A percentile compares a stretch with the other conserved stretches of the same genome.
phyloP scores from a whole-genome alignment of 2,329 filamentous ascomycete species.

The Colletotrichum spinosum region DNA sequence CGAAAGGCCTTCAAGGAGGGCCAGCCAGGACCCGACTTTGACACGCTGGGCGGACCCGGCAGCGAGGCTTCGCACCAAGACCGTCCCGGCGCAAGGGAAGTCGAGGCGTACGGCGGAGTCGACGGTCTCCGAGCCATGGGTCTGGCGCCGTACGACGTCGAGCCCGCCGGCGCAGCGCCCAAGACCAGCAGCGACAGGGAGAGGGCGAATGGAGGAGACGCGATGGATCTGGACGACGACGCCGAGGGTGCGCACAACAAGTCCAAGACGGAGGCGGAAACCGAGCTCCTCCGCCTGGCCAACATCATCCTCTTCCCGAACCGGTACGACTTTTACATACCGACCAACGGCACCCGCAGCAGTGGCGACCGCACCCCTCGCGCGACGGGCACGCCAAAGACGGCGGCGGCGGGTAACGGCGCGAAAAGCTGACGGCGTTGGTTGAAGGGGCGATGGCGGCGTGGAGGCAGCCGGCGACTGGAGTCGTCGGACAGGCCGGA shows the following conservation, averaged over 20 bases:
- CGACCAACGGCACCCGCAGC: conserved; percentile 25
- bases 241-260: conserved; percentile 43
- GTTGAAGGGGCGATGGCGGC: conserved; percentile 40
- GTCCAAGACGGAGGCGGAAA: conserved; percentile 55
- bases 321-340: conserved; percentile 39
- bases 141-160: conserved; percentile 61
- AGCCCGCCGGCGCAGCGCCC: conserved; percentile 47
- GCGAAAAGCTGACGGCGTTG: conserved; percentile 39
- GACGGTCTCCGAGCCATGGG: conserved; percentile 69
- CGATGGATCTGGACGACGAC: conserved; percentile 43
- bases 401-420: conserved; percentile 22
- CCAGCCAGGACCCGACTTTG: conserved; percentile 67
- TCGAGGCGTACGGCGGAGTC: conserved; percentile 61
- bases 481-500: conserved; percentile 14
- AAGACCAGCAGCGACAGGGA: conserved; percentile 2
- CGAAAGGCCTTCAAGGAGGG: conserved; percentile 66
- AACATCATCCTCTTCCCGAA: conserved; percentile 68
- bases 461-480: conserved; percentile 16
- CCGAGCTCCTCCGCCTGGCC: conserved; percentile 64
- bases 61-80: conserved; percentile 63
- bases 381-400: conserved; percentile 20
- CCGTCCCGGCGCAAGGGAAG: conserved; percentile 62
- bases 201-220: conserved; percentile 38
- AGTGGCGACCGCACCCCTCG: conserved; percentile 38
- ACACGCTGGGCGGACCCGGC: conserved; percentile 63